These are phyloP conservation scores for Nicotiana attenuata DNA, from an alignment of 257 asterid species.

Conservation along the genomic window DNA sequence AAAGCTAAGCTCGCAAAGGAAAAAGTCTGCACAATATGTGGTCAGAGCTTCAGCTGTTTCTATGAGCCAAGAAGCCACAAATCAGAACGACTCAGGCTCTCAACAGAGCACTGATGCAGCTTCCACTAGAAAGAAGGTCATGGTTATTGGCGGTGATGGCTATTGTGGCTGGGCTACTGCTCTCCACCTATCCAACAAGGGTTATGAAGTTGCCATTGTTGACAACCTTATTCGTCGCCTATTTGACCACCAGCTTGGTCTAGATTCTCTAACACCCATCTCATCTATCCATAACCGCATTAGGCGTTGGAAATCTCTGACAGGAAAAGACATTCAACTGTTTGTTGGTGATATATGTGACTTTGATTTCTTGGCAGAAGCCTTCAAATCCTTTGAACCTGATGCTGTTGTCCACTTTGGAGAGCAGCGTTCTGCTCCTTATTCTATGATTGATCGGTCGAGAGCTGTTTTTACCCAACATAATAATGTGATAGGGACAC, in stretches of 20 bases:
- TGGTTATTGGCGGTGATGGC: constrained; percentile 98
- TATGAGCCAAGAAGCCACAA: constrained; percentile 42
- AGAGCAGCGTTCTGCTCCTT: constrained; percentile 94
- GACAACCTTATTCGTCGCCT: constrained; percentile 85
- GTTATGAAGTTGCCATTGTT: constrained; percentile 71
- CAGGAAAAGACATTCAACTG: constrained; percentile 67
- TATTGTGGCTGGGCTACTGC: constrained; percentile 88
- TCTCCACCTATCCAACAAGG: constrained; percentile 61
- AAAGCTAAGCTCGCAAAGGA: constrained; percentile 16
- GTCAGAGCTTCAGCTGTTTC: constrained; percentile 50
- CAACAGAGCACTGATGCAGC: constrained; percentile 26
- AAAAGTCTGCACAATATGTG: constrained; percentile 22
- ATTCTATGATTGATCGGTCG: constrained; percentile 94
- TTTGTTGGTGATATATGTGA: constrained; percentile 83
- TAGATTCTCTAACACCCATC: constrained; percentile 88
- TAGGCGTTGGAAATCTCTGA: constrained; percentile 75
- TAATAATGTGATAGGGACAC: constrained; percentile 84
- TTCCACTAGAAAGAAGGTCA: constrained; percentile 51
- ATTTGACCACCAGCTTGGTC: constrained; percentile 90
- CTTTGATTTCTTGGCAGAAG: constrained; percentile 78
- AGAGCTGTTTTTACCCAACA: constrained; percentile 90
- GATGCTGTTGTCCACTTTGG: constrained; percentile 94
- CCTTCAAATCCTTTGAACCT: constrained; percentile 71
- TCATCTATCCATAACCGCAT: constrained; percentile 79
- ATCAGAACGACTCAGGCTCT: constrained; percentile 33